Base-by-base conservation (phyloP, 805 yeast genomes). In the Ogataea pilisensis region DNA sequence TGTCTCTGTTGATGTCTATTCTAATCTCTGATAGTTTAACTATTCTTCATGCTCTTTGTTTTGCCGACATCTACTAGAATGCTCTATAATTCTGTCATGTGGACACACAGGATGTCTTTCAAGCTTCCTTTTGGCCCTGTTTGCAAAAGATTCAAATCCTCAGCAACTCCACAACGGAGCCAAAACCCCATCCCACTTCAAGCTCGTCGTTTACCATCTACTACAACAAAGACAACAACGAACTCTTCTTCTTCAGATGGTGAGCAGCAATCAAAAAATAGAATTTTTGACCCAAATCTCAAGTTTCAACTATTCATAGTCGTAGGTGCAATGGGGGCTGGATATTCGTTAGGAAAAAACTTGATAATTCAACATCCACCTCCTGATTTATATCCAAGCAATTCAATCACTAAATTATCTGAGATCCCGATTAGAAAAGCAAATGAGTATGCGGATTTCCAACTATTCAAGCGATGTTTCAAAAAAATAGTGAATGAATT, bases 271-370 rank as follows among this genome's bases (percentile, higher is more conserved):
- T n/a, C n/a, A 16, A 32, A 16, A 19, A 17, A 8, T 9, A 13
- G 24, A 4, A 6, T 27, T 9, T 27, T 27, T 6, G 31, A 29
- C 16, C 16, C 31, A n/a, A 9, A n/a, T 5, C 50, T 58, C 28
- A 35, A 54, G 8, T 51, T 60, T 42, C 63, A 58, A 31, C 21
- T 57, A 28, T 56, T 60, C 31, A 29, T 60, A 11, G 33, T 59
- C 16, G 52, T 59, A 7, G 59, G 55, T 12, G 54, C 65, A 0
- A 56, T 60, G 61, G 64, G 62, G n/a, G 62, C 63, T 2, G 65
- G 65, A 3, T 59, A 59, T 34, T 50, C 60, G 2, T 37, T 60
- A 5, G 65, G 65, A 16, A 58, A 58, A 39, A 46, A 57, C 3
- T 39, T 46, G 3, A 37, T 51, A 6, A 25, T 50, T 17, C 48